Base-by-base conservation (phyloP, 208 protist species). In the Acanthamoeba lenticulata region DNA sequence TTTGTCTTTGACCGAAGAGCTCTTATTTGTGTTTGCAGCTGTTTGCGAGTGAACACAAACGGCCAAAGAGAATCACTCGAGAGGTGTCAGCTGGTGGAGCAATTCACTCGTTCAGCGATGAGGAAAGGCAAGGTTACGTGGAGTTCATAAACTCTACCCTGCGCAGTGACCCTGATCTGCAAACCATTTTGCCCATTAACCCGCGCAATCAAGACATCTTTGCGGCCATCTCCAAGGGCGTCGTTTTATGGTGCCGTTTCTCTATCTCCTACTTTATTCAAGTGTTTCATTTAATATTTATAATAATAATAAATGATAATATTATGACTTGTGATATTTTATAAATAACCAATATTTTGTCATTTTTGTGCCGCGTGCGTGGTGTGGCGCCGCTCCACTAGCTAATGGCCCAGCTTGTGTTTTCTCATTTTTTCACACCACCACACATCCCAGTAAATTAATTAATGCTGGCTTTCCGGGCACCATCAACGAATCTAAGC, bases 401-500 rank as follows among this genome's bases (percentile, higher is more conserved):
- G n/a, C n/a, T n/a, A n/a, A n/a, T n/a, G n/a, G n/a, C n/a, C n/a
- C n/a, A n/a, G n/a, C n/a, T n/a, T n/a, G n/a, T n/a, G 15, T 62
- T n/a, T 62, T 15, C 19, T n/a, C 55, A n/a, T 62, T n/a, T 62
- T n/a, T 72, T n/a, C 19, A 19, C 62, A 11, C 96, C 74, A 15
- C 96, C 0, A 36, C 97, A 40, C 60, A 27, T 34, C 29, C 96
- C 29, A 92, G 96, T 88, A 98, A 98, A 94, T 92, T 98, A 9
- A 98, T 98, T 44, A 98, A 98, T 94, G 55, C 85, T 32, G 77
- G 97, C 32, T 96, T 97, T 24, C 96, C 97, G 38, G 96, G 95
- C 36, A 98, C 97, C 13, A 97, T 98, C 69, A 97, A 98, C 92
- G 97, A 98, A 85, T 95, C 97, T 93, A 96, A 95, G 27, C 88